These are phyloP conservation scores for Malassezia psittaci DNA, from an alignment of 1,284 basidiomycete genomes.

Conservation along the genomic window DNA sequence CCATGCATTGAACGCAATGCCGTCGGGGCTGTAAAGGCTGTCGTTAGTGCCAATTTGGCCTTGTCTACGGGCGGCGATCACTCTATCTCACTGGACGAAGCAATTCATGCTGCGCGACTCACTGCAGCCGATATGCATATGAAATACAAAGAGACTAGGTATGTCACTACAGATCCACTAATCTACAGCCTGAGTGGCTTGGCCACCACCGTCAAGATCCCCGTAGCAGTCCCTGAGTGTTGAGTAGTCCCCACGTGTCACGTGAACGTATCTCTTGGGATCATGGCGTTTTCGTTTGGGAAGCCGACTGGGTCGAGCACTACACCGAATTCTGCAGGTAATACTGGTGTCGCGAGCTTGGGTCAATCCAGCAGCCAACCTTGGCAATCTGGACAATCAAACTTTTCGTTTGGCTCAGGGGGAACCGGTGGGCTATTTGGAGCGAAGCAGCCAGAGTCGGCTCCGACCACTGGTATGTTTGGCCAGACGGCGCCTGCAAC, in stretches of 20 bases:
- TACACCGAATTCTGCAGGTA: conserved; percentile 3
- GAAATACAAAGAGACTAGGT: conserved; percentile 44
- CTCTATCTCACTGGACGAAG: conserved; percentile 80
- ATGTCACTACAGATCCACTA: neutral
- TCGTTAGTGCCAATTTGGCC: conserved; percentile 70
- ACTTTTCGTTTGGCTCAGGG: conserved; percentile 27
- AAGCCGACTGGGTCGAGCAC: conserved; percentile 18
- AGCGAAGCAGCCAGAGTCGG: neutral
- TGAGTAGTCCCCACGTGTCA: conserved; percentile 12
- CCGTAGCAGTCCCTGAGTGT: conserved; percentile 41
- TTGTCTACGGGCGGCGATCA: conserved; percentile 73
- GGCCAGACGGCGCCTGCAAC: neutral
- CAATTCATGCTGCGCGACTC: conserved; percentile 86
- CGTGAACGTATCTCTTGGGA: neutral
- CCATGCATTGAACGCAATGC: conserved; percentile 75
- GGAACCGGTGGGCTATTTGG: conserved; percentile 12
- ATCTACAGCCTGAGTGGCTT: conserved; percentile 25
- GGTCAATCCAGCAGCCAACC: neutral
- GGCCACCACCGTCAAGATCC: conserved; percentile 34
- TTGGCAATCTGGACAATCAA: conserved; percentile 6
- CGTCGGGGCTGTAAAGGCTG: conserved; percentile 57
- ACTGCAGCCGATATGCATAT: conserved; percentile 60
- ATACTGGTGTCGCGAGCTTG: neutral
- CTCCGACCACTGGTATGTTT: conserved; percentile 9
- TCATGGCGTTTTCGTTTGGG: conserved; percentile 40